These are phyloP conservation scores for Cyberlindnera euphorbiae DNA, from an alignment of 805 yeast genomes.

Conservation along the genomic window DNA sequence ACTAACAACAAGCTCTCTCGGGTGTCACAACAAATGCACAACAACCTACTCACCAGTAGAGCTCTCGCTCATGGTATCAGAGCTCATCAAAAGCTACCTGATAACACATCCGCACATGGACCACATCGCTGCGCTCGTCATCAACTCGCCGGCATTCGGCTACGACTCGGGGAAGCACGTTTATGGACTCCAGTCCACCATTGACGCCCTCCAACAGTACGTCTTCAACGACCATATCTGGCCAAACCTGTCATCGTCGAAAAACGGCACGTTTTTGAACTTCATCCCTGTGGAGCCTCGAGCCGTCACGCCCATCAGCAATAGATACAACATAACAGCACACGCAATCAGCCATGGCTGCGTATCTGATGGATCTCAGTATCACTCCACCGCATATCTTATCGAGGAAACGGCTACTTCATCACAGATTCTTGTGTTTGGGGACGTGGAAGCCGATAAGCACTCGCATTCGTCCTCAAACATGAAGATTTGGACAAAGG, in stretches of 20 bases:
- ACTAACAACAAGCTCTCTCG: neutral
- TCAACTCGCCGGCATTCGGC: conserved; percentile 62
- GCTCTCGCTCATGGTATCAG: no score
- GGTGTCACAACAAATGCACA: neutral
- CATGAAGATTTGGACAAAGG: conserved; percentile 48
- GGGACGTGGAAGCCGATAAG: conserved; percentile 76
- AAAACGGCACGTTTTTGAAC: conserved; percentile 26
- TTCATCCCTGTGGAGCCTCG: conserved; percentile 13
- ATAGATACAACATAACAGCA: conserved; percentile 26
- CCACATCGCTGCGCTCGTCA: conserved; percentile 62
- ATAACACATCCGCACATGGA: conserved; percentile 85
- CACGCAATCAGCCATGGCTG: conserved; percentile 39
- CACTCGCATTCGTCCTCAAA: conserved; percentile 36
- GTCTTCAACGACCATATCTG: conserved; percentile 73
- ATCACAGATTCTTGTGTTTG: conserved; percentile 57
- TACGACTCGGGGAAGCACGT: conserved; percentile 35
- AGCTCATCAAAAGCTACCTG: conserved; percentile 39
- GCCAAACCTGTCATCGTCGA: conserved; percentile 54
- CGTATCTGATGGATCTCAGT: conserved; percentile 24
- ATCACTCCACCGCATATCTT: conserved; percentile 55
- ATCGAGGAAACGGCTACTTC: conserved; percentile 34
- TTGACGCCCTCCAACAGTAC: conserved; percentile 45
- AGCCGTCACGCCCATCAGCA: conserved; percentile 3
- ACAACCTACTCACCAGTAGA: no score
- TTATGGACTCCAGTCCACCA: conserved; percentile 50